Percentiles rank a stretch among this genome's conserved stretches.
These are phyloP conservation scores for Trichoderma sp. DNA, from an alignment of 2,329 filamentous ascomycete genomes.

Conservation along the genomic window DNA sequence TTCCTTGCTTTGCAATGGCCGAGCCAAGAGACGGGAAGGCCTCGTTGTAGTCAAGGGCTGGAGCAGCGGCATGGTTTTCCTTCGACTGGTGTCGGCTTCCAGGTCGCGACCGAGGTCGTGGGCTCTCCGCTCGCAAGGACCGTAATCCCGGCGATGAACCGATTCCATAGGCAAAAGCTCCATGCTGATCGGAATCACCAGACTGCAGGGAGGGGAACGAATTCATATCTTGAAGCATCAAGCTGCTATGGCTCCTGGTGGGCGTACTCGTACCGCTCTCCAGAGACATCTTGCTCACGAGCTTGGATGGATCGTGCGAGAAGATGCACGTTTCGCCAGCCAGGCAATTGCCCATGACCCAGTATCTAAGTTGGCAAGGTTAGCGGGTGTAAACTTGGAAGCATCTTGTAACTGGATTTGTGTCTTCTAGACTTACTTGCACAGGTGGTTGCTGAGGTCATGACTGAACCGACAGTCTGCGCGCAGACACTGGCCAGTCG, in stretches of 20 bases:
- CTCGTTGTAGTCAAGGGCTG: slow-evolving; percentile 87
- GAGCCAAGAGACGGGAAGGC: slow-evolving; percentile 89
- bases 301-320: slow-evolving; percentile 86
- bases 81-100: slow-evolving; percentile 69
- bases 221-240: slow-evolving; percentile 80
- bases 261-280: slow-evolving; percentile 62
- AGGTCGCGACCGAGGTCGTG: slow-evolving; percentile 75
- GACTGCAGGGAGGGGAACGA: slow-evolving; percentile 76
- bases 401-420: neutral
- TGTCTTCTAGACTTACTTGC: slow-evolving; percentile 70
- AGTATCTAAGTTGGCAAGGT: slow-evolving; percentile 62
- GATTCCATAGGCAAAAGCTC: slow-evolving; percentile 50
- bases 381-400: neutral
- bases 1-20: slow-evolving; percentile 68
- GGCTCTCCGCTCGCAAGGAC: slow-evolving; percentile 57
- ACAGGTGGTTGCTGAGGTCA: slow-evolving; percentile 90
- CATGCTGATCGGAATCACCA: slow-evolving; percentile 56
- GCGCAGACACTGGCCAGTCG: slow-evolving; percentile 89
- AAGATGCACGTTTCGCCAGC: slow-evolving; percentile 94
- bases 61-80: slow-evolving; percentile 63
- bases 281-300: slow-evolving; percentile 77
- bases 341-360: slow-evolving; percentile 92
- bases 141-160: slow-evolving; percentile 70
- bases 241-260: slow-evolving; percentile 59
- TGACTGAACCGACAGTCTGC: slow-evolving; percentile 97